Conservation (phyloP, 1,139 yeast genomes). For the Geotrichum restrictum region DNA sequence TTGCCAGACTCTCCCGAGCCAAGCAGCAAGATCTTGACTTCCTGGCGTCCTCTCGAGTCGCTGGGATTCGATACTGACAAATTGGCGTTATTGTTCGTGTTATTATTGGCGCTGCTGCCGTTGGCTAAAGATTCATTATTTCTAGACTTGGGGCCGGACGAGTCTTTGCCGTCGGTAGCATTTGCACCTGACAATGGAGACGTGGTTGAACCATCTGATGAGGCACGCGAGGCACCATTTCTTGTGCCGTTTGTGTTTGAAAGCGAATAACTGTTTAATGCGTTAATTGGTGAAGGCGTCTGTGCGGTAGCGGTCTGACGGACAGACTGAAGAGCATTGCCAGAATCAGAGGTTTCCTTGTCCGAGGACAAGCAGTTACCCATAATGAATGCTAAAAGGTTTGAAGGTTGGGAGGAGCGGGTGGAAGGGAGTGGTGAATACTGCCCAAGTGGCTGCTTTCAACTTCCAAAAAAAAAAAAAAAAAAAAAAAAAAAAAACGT, state of each 20-base stretch:
- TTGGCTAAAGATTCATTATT: background rate
- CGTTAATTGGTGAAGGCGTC: background rate
- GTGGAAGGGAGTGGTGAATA: too few relatives aligned
- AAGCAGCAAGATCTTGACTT: conserved; percentile 58
- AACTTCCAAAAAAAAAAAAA: background rate
- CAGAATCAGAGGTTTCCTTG: background rate
- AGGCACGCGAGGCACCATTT: background rate
- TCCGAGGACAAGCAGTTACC: conserved; percentile 4
- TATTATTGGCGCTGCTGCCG: background rate
- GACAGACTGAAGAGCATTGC: background rate
- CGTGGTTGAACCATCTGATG: conserved; percentile 4
- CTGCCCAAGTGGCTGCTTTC: background rate
- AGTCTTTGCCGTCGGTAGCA: background rate
- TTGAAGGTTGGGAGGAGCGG: background rate
- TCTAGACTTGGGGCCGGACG: background rate
- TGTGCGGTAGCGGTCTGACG: background rate
- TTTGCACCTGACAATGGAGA: conserved; percentile 1
- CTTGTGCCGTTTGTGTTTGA: background rate
- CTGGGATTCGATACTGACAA: background rate
- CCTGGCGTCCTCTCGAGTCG: conserved; percentile 26
- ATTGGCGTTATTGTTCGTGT: background rate
- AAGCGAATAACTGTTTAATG: conserved; percentile 8
- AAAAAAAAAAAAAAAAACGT: background rate
- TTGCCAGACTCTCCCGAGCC: conserved; percentile 79
- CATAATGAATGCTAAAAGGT: background rate